Conservation (phyloP, 139 green algal species). For the Micractinium sp. region DNA sequence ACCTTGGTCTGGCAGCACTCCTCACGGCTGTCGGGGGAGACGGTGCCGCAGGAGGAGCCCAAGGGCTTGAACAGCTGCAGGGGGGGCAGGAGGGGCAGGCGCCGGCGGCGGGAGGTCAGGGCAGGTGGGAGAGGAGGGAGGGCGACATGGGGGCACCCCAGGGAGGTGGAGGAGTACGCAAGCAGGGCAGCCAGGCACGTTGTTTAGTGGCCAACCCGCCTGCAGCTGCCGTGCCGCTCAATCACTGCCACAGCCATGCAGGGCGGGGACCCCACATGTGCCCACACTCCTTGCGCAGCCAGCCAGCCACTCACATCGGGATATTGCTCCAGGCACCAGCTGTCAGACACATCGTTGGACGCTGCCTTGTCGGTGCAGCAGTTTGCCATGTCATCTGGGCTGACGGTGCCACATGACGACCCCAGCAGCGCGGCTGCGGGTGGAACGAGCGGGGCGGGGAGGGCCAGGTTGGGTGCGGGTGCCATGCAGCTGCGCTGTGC, state of each 20-base stretch:
- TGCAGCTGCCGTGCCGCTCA: no score
- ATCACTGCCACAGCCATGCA: not conserved
- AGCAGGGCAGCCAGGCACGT: no score
- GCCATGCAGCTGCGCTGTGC: no score
- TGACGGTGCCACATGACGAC: not conserved
- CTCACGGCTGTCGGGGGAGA: not conserved
- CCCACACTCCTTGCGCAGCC: not conserved
- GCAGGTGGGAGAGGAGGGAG: not conserved
- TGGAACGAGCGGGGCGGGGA: not conserved
- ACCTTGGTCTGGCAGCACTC: not conserved
- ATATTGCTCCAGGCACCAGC: not conserved
- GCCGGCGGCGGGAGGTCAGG: not conserved
- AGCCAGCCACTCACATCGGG: not conserved
- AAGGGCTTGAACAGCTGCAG: not conserved
- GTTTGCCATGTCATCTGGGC: not conserved
- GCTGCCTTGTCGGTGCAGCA: not conserved
- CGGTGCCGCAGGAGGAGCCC: slow-evolving; percentile 1
- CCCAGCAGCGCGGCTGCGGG: not conserved
- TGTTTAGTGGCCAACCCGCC: not conserved
- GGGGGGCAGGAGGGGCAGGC: not conserved
- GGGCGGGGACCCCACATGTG: not conserved
- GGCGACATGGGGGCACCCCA: no score
- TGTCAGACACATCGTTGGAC: not conserved
- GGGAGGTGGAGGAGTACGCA: no score
- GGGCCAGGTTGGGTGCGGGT: not conserved